Evolutionary conservation across 345 rosid genomes (phyloP).

Genomic region (Gossypium australe): DNA sequence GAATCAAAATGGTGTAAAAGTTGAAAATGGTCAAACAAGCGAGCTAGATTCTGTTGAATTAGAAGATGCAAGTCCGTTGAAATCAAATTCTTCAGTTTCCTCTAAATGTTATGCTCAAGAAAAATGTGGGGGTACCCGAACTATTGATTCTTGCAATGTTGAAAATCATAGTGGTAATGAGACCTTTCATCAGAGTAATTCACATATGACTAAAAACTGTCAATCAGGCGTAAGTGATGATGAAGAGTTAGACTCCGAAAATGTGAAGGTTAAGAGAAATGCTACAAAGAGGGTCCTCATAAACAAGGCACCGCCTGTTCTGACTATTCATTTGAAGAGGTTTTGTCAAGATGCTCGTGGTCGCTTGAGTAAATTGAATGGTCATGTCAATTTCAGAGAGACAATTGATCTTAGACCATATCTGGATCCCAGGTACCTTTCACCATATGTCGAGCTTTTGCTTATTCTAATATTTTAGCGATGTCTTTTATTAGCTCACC

Average conservation of each 20-base stretch:
- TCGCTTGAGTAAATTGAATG: conserved; percentile 83
- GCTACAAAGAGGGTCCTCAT: conserved; percentile 82
- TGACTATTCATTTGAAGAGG: conserved; percentile 89
- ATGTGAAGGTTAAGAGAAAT: conserved; percentile 70
- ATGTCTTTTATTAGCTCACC: conserved; percentile 1
- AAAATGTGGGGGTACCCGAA: conserved; percentile 24
- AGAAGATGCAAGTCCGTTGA: conserved; percentile 18
- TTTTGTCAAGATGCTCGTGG: conserved; percentile 95
- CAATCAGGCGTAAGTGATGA: conserved; percentile 36
- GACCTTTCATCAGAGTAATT: conserved; percentile 27
- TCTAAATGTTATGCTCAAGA: conserved; percentile 28
- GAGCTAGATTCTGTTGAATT: conserved; percentile 13
- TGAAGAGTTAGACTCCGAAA: conserved; percentile 35
- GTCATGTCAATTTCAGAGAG: conserved; percentile 78
- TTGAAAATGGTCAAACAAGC: conserved; percentile 24
- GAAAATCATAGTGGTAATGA: conserved; percentile 27
- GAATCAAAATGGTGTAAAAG: conserved; percentile 23
- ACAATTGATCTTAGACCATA: conserved; percentile 63
- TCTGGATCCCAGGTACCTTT: conserved; percentile 72
- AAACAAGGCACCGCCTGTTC: conserved; percentile 68
- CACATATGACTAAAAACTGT: conserved; percentile 30
- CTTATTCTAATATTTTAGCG: background rate
- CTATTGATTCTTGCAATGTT: conserved; percentile 23
- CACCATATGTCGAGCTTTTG: background rate
- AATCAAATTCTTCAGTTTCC: conserved; percentile 22